Evolutionary conservation across 192 early-diverging fungal species (phyloP).

Genomic region (Lobosporangium transversale): DNA sequence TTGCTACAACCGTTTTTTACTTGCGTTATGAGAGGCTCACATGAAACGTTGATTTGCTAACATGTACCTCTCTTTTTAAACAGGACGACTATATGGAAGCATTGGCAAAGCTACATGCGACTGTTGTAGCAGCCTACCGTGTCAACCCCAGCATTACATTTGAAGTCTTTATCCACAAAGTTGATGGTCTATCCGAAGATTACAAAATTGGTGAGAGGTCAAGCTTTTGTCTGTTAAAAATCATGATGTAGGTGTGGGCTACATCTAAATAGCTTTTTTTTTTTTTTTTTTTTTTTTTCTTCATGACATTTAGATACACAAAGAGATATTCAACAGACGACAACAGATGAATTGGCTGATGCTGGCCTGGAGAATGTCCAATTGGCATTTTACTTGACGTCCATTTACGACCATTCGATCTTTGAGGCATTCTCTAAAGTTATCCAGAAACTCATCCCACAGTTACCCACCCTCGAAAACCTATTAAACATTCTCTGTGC

Average conservation of each 20-base stretch:
- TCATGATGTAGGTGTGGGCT: too few species aligned
- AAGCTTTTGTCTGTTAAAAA: too few species aligned
- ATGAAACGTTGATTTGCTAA: too few species aligned
- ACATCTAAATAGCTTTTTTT: too few species aligned
- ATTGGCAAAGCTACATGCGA: slow-evolving; percentile 75
- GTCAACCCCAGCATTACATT: slow-evolving; percentile 88
- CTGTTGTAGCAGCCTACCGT: slow-evolving; percentile 77
- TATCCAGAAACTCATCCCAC: slow-evolving; percentile 88
- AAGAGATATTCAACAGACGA: slow-evolving; percentile 92
- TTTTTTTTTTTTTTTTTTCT: neutral
- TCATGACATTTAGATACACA: slow-evolving; percentile 75
- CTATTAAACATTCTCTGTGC: slow-evolving; percentile 93
- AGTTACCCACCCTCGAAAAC: slow-evolving; percentile 87
- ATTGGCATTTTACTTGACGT: slow-evolving; percentile 87
- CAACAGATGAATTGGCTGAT: slow-evolving; percentile 86
- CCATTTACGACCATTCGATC: slow-evolving; percentile 94
- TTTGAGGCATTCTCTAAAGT: slow-evolving; percentile 96
- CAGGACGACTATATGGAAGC: slow-evolving; percentile 88
- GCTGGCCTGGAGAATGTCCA: slow-evolving; percentile 80
- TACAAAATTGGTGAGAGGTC: slow-evolving; percentile 84
- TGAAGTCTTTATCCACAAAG: slow-evolving; percentile 97
- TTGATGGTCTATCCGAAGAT: slow-evolving; percentile 95
- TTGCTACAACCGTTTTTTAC: too few species aligned
- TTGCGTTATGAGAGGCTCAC: too few species aligned
- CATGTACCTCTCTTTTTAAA: too few species aligned